phyloP scores from a whole-genome alignment of 495 filamentous ascomycete species.

The Hypoxylon cercidicola region DNA sequence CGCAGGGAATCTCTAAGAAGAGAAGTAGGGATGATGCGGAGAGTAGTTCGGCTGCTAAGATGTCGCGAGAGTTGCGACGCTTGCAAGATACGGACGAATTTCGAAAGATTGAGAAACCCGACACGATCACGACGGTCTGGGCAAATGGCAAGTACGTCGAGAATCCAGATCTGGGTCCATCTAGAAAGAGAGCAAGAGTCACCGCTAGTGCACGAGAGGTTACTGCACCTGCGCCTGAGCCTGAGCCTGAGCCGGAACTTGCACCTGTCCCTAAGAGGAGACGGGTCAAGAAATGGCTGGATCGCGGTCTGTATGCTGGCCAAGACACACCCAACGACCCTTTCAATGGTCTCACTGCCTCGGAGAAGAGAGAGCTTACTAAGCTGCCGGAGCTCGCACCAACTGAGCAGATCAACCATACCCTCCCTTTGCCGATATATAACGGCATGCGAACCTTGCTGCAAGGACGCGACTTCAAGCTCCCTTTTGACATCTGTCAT shows the following conservation, averaged over 20 bases:
- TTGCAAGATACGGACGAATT: slow-evolving; percentile 66
- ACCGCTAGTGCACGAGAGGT: slow-evolving; percentile 51
- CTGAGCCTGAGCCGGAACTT: slow-evolving; percentile 50
- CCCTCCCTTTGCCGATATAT: slow-evolving; percentile 55
- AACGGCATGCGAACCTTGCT: slow-evolving; percentile 66
- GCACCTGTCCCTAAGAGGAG: slow-evolving; percentile 54
- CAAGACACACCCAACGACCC: slow-evolving; percentile 73
- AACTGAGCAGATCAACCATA: slow-evolving; percentile 53
- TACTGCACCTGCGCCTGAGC: slow-evolving; percentile 49
- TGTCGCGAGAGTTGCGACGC: slow-evolving; percentile 60
- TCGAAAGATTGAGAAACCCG: slow-evolving; percentile 60
- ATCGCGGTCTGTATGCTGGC: slow-evolving; percentile 88
- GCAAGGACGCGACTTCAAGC: slow-evolving; percentile 78
- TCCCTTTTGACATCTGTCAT: slow-evolving; percentile 90
- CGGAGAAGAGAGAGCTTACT: slow-evolving; percentile 70
- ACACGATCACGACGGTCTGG: slow-evolving; percentile 59
- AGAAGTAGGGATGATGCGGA: slow-evolving; percentile 57
- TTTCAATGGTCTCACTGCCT: slow-evolving; percentile 63
- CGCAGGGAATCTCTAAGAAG: slow-evolving; percentile 54
- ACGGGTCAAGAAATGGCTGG: slow-evolving; percentile 76
- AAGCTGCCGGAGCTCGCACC: slow-evolving; percentile 61
- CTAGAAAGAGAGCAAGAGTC: slow-evolving; percentile 56
- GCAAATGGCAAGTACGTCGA: slow-evolving; percentile 63
- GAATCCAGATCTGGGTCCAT: slow-evolving; percentile 40
- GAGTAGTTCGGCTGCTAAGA: slow-evolving; percentile 43